Conservation (phyloP, 2,329 filamentous ascomycete species). For the Pseudocercospora crystallina region DNA sequence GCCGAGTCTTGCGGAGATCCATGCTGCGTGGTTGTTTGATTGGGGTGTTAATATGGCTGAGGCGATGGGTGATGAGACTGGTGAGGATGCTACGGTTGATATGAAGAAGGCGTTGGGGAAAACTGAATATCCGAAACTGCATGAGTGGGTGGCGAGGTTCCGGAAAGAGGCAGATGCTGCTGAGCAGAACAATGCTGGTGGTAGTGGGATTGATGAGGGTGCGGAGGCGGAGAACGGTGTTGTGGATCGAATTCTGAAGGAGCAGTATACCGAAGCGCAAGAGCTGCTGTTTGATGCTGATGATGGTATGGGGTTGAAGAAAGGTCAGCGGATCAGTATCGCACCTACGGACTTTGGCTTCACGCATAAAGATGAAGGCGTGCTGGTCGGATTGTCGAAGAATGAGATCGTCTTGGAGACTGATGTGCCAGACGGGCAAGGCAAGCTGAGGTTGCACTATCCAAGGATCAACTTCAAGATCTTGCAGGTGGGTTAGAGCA, state of each 20-base stretch:
- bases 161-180: conserved; percentile 8
- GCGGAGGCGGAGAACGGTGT: conserved; percentile 14
- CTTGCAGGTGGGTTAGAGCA: background rate
- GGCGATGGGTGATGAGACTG: conserved; percentile 7
- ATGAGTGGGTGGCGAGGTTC: conserved; percentile 20
- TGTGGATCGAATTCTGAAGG: conserved; percentile 15
- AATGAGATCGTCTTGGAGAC: conserved; percentile 21
- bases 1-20: conserved; percentile 23
- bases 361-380: conserved; percentile 20
- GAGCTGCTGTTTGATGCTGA: conserved; percentile 7
- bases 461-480: conserved; percentile 26
- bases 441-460: conserved; percentile 19
- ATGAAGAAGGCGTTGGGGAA: conserved; percentile 11
- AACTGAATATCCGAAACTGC: conserved; percentile 16
- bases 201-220: conserved; percentile 12
- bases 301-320: conserved; percentile 16
- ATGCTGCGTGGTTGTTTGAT: conserved; percentile 21
- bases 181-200: conserved; percentile 6
- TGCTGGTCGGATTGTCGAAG: conserved; percentile 13
- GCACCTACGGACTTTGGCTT: conserved; percentile 23
- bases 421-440: conserved; percentile 10
- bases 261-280: conserved; percentile 4
- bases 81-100: conserved; percentile 10
- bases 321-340: conserved; percentile 15
- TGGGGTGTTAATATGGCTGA: conserved; percentile 18